Percentiles rank a stretch among this genome's conserved stretches.
These are phyloP conservation scores for Cokeromyces recurvatus DNA, from an alignment of 371 early-diverging fungal species.

Conservation along the genomic window DNA sequence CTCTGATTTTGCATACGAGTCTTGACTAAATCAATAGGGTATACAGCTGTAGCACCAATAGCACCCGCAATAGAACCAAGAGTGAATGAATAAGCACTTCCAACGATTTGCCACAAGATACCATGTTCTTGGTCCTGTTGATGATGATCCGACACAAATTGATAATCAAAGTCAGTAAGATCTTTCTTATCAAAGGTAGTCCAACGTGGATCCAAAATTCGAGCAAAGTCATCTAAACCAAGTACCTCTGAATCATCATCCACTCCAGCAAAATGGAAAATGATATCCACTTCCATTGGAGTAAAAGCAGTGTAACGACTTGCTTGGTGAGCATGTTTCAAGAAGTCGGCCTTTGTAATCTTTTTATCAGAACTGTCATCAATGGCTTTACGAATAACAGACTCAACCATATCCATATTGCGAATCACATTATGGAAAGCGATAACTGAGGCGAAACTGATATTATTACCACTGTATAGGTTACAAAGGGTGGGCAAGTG, in stretches of 20 bases:
- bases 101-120: slow-evolving; percentile 34
- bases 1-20: slow-evolving; percentile 98
- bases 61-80: slow-evolving; percentile 94
- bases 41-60: slow-evolving; percentile 93
- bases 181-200: slow-evolving; percentile 18
- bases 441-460: slow-evolving; percentile 60
- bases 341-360: slow-evolving; percentile 62
- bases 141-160: background rate
- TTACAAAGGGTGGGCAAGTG: slow-evolving; percentile 67
- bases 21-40: slow-evolving; percentile 97
- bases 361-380: slow-evolving; percentile 48
- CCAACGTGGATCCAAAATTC: slow-evolving; percentile 67
- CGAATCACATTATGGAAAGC: slow-evolving; percentile 76
- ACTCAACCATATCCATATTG: slow-evolving; percentile 70
- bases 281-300: slow-evolving; percentile 80
- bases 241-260: slow-evolving; percentile 55
- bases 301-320: slow-evolving; percentile 67
- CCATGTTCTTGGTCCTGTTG: slow-evolving; percentile 10
- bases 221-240: slow-evolving; percentile 55
- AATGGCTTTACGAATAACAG: slow-evolving; percentile 55
- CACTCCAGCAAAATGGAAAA: slow-evolving; percentile 76
- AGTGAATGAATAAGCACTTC: slow-evolving; percentile 65
- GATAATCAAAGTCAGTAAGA: background rate
- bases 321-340: slow-evolving; percentile 53
- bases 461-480: slow-evolving; percentile 49